Evolutionary conservation across 345 rosid species (phyloP).

Genomic region (Raphanus raphanistrum): DNA sequence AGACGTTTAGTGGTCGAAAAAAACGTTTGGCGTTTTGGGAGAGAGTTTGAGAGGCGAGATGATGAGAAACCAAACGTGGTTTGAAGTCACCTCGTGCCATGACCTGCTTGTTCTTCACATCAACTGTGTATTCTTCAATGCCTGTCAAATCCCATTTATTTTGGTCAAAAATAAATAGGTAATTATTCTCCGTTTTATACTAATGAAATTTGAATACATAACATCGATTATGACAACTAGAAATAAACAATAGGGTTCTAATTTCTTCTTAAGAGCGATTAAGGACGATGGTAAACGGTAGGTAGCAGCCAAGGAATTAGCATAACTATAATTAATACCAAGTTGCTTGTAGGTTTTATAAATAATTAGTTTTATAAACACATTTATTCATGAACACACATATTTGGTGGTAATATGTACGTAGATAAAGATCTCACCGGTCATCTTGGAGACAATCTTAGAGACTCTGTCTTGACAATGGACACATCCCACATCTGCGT

Average conservation of each 20-base stretch:
- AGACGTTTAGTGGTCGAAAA: conserved; percentile 11
- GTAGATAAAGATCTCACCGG: conserved; percentile 37
- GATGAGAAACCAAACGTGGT: conserved; percentile 13
- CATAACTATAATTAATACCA: background rate
- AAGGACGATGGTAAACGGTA: conserved; percentile 20
- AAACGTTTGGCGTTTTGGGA: conserved; percentile 18
- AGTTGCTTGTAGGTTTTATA: conserved; percentile 1
- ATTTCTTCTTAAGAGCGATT: conserved; percentile 8
- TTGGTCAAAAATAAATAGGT: conserved; percentile 13
- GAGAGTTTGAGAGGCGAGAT: conserved; percentile 17
- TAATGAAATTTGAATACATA: background rate
- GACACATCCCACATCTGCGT: conserved; percentile 38
- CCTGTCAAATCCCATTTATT: conserved; percentile 21
- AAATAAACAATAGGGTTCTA: conserved; percentile 7
- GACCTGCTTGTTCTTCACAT: conserved; percentile 31
- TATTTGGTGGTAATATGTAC: background rate
- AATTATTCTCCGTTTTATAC: background rate
- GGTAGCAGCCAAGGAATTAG: conserved; percentile 33
- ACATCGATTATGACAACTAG: background rate
- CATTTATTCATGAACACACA: background rate
- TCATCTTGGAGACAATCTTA: conserved; percentile 36
- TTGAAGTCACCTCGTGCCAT: conserved; percentile 40
- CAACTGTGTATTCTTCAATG: conserved; percentile 33
- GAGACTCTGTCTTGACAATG: conserved; percentile 39
- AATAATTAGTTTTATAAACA: background rate